These are phyloP conservation scores for Puccinia coronata DNA, from an alignment of 1,284 basidiomycete genomes.

Conservation along the genomic window DNA sequence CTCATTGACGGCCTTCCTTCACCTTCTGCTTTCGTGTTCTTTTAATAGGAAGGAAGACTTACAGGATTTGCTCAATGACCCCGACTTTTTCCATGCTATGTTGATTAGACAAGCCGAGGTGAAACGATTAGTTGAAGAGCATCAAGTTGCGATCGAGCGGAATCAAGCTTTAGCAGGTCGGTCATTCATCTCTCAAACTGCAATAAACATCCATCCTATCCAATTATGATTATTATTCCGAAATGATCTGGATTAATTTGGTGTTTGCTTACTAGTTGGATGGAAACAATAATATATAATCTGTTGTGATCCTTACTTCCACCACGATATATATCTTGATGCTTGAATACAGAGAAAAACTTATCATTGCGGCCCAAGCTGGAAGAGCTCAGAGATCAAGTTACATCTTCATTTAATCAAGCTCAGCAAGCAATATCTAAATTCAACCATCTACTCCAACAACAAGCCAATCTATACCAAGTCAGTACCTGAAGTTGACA, in stretches of 20 bases:
- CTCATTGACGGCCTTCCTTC: neutral
- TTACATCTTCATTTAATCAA: conserved; percentile 37
- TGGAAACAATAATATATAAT: too few relatives aligned
- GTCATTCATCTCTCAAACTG: neutral
- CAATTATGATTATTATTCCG: neutral
- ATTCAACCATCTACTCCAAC: conserved; percentile 24
- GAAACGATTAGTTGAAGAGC: conserved; percentile 24
- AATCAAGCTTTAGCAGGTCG: conserved; percentile 44
- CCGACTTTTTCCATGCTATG: conserved; percentile 31
- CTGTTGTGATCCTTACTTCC: neutral
- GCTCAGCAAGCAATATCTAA: conserved; percentile 23
- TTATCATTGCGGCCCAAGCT: conserved; percentile 38
- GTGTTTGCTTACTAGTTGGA: neutral
- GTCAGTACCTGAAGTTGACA: conserved; percentile 16
- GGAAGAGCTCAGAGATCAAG: conserved; percentile 35
- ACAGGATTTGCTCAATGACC: conserved; percentile 40
- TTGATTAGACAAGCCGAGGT: conserved; percentile 29
- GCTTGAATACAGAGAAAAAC: conserved; percentile 45
- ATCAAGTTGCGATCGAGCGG: conserved; percentile 7
- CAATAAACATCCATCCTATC: neutral
- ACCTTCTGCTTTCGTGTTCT: neutral
- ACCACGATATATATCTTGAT: too few relatives aligned
- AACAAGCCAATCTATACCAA: conserved; percentile 46
- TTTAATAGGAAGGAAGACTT: conserved; percentile 45
- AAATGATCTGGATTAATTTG: neutral